phyloP scores from a whole-genome alignment of 1,139 yeast genomes.

The Pneumocystis sp. region DNA sequence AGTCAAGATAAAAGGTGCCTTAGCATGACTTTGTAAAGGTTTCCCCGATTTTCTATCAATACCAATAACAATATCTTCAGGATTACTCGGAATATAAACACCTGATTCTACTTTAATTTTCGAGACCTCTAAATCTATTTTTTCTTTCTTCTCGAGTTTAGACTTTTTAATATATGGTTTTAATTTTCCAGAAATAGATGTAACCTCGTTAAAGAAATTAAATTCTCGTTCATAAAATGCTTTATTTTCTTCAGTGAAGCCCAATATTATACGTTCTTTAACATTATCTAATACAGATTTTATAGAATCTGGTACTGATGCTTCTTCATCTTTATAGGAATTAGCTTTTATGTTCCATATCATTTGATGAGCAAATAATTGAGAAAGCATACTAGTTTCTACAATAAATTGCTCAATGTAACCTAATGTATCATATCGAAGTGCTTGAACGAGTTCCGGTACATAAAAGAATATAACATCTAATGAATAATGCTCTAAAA shows the following conservation, averaged over 20 bases:
- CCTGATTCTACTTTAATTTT: conserved; percentile 63
- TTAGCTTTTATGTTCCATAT: conserved; percentile 97
- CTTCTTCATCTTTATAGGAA: conserved; percentile 78
- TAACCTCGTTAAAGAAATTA: conserved; percentile 77
- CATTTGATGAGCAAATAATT: conserved; percentile 89
- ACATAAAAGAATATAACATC: conserved; percentile 88
- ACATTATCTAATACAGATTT: conserved; percentile 75
- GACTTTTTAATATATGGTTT: conserved; percentile 87
- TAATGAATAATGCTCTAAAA: conserved; percentile 77
- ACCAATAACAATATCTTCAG: conserved; percentile 86
- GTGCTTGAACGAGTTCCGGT: conserved; percentile 89
- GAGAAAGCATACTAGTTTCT: conserved; percentile 84
- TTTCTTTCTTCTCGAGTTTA: conserved; percentile 89
- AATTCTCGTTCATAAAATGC: conserved; percentile 70
- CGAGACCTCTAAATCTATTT: conserved; percentile 92
- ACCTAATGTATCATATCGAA: conserved; percentile 69
- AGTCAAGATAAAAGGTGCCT: conserved; percentile 96
- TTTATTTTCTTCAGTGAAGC: conserved; percentile 47
- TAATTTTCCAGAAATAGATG: conserved; percentile 83
- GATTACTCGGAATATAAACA: conserved; percentile 89
- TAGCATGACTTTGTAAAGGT: conserved; percentile 97
- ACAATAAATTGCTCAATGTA: conserved; percentile 78
- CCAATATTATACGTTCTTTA: conserved; percentile 46
- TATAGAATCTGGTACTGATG: conserved; percentile 55
- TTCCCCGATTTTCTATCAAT: conserved; percentile 84